Percentiles rank a stretch among this genome's conserved stretches.
phyloP scores from a whole-genome alignment of 1,139 yeast genomes.

The Zygosaccharomyces pseudobailii region DNA sequence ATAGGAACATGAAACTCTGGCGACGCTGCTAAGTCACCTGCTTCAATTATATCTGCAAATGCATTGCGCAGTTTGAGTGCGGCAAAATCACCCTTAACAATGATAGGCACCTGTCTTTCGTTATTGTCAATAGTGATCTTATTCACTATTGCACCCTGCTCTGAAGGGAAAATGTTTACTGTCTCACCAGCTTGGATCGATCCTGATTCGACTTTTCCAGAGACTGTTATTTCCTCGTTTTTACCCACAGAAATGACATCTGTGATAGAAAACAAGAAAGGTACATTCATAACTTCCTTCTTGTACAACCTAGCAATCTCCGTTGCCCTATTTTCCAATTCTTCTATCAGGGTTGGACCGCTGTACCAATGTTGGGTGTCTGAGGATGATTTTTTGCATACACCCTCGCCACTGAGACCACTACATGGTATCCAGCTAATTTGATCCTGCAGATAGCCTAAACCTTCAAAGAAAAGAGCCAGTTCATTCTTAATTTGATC shows the following conservation, averaged over 20 bases:
- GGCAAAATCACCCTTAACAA: slow-evolving; percentile 67
- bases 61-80: slow-evolving; percentile 53
- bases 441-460: slow-evolving; percentile 53
- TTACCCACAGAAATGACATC: slow-evolving; percentile 35
- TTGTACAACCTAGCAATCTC: slow-evolving; percentile 30
- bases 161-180: slow-evolving; percentile 55
- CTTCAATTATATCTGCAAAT: slow-evolving; percentile 48
- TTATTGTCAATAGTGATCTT: slow-evolving; percentile 36
- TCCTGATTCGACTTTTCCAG: slow-evolving; percentile 77
- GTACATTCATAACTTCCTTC: slow-evolving; percentile 27
- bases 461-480: slow-evolving; percentile 53
- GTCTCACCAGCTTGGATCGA: slow-evolving; percentile 73
- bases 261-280: slow-evolving; percentile 40
- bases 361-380: slow-evolving; percentile 38
- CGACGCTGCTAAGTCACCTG: slow-evolving; percentile 70
- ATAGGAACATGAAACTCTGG: slow-evolving; percentile 46
- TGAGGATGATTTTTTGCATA: slow-evolving; percentile 41
- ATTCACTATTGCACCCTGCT: slow-evolving; percentile 43
- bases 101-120: slow-evolving; percentile 37
- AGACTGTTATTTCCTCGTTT: slow-evolving; percentile 35
- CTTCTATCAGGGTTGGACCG: slow-evolving; percentile 61
- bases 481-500: slow-evolving; percentile 57
- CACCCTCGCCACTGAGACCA: slow-evolving; percentile 81
- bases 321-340: slow-evolving; percentile 41
- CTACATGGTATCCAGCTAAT: slow-evolving; percentile 76